Percentiles rank a stretch among this genome's conserved stretches.
Evolutionary conservation across 768 basidiomycete species (phyloP).

Genomic region (Suillus subalutaceus): DNA sequence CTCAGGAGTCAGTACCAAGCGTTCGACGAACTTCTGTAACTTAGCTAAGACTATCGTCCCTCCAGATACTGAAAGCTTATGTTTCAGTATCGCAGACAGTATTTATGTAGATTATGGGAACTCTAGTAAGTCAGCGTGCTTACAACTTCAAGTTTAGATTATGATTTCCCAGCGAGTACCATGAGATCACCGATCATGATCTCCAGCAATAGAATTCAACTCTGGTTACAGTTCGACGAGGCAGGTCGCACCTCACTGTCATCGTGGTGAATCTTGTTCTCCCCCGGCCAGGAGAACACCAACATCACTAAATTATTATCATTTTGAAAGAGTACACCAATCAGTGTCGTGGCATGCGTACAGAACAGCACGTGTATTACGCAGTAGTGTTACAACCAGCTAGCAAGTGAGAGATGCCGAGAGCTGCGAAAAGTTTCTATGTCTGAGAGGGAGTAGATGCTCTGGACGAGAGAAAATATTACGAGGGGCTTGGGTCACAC

Average conservation of each 20-base stretch:
- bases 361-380: neutral
- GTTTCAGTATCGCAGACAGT: too few relatives aligned
- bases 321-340: too few relatives aligned
- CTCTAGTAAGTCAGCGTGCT: too few relatives aligned
- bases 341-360: neutral
- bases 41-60: too few relatives aligned
- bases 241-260: neutral
- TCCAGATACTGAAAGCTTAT: too few relatives aligned
- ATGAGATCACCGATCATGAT: neutral
- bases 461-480: neutral
- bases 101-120: too few relatives aligned
- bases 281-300: too few relatives aligned
- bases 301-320: too few relatives aligned
- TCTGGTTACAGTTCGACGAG: neutral
- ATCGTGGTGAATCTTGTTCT: neutral
- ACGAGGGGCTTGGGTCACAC: neutral
- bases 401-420: neutral
- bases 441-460: neutral
- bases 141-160: neutral
- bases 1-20: too few relatives aligned
- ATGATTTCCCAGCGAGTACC: too few relatives aligned
- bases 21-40: too few relatives aligned
- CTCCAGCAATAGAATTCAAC: neutral
- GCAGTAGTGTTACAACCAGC: neutral
- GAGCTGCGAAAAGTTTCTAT: neutral